Conservation (phyloP, 2,329 filamentous ascomycete species). For the Pseudopyrenochaeta lycopersici region DNA sequence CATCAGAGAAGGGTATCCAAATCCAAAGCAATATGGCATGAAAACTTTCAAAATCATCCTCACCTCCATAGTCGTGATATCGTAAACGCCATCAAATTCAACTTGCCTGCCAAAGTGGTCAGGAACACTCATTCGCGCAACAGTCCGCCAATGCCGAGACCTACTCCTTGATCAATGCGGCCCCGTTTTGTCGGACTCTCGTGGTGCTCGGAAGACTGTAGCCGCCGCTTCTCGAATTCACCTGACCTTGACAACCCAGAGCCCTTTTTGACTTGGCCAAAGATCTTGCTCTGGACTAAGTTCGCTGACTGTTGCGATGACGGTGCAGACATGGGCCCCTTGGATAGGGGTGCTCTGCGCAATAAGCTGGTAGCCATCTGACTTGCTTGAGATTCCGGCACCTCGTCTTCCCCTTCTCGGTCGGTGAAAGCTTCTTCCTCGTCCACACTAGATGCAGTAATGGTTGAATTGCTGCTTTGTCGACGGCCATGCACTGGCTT, state of each 20-base stretch:
- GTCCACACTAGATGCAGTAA: conserved; percentile 52
- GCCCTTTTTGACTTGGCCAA: conserved; percentile 68
- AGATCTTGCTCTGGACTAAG: conserved; percentile 68
- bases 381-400: conserved; percentile 79
- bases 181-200: conserved; percentile 59
- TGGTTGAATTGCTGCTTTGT: conserved; percentile 73
- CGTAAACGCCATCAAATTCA: conserved; percentile 25
- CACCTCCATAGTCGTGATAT: conserved; percentile 20
- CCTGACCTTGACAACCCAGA: conserved; percentile 47
- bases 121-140: conserved; percentile 38
- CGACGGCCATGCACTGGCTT: conserved; percentile 54
- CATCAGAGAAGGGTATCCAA: conserved; percentile 26
- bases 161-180: conserved; percentile 60
- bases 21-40: conserved; percentile 15
- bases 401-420: conserved; percentile 68
- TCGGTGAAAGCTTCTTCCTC: conserved; percentile 64
- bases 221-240: conserved; percentile 44
- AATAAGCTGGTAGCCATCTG: conserved; percentile 80
- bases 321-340: conserved; percentile 37
- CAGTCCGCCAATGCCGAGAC: conserved; percentile 63
- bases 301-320: conserved; percentile 42
- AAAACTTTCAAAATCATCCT: neutral
- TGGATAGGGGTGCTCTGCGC: conserved; percentile 63
- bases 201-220: conserved; percentile 37
- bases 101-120: conserved; percentile 20